Percentiles rank a stretch among this genome's conserved stretches.
These are phyloP conservation scores for Candida mattraensis DNA, from an alignment of 805 yeast species.

Conservation along the genomic window DNA sequence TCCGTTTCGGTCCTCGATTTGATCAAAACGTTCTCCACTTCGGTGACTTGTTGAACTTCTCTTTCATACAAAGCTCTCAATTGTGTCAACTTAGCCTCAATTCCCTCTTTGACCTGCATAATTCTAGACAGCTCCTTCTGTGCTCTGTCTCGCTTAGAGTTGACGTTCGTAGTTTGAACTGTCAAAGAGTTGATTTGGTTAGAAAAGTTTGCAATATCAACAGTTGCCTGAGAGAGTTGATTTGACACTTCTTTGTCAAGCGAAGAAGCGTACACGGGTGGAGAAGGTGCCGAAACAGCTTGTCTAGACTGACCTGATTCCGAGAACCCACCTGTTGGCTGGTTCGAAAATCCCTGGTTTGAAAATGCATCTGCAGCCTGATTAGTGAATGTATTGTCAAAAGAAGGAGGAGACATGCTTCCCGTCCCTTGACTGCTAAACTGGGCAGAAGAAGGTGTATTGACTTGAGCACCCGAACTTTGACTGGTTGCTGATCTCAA, in stretches of 20 bases:
- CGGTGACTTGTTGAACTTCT: conserved; percentile 73
- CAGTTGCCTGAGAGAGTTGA: conserved; percentile 72
- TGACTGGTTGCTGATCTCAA: conserved; percentile 27
- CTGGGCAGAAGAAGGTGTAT: conserved; percentile 23
- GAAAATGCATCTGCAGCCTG: conserved; percentile 8
- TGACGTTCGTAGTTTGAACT: conserved; percentile 67
- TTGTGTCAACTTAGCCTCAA: conserved; percentile 66
- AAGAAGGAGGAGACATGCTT: conserved; percentile 1
- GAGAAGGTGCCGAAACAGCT: conserved; percentile 1
- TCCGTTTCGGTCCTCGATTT: conserved; percentile 66
- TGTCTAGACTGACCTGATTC: conserved; percentile 1
- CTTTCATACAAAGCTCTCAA: conserved; percentile 72
- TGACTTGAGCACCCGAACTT: conserved; percentile 10
- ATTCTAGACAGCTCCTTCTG: conserved; percentile 75
- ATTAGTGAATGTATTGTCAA: conserved; percentile 3
- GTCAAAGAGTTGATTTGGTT: conserved; percentile 81
- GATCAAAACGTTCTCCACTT: conserved; percentile 63
- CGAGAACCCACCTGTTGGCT: conserved; percentile 20
- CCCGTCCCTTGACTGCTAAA: conserved; percentile 7
- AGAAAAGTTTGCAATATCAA: conserved; percentile 83
- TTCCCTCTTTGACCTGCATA: conserved; percentile 63
- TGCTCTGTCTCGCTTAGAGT: conserved; percentile 70
- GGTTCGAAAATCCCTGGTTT: conserved; percentile 9
- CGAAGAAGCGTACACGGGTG: conserved; percentile 40
- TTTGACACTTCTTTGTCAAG: conserved; percentile 56